Evolutionary conservation across 2,329 filamentous ascomycete species (phyloP).

Genomic region (Paracoccidioides lutzii): DNA sequence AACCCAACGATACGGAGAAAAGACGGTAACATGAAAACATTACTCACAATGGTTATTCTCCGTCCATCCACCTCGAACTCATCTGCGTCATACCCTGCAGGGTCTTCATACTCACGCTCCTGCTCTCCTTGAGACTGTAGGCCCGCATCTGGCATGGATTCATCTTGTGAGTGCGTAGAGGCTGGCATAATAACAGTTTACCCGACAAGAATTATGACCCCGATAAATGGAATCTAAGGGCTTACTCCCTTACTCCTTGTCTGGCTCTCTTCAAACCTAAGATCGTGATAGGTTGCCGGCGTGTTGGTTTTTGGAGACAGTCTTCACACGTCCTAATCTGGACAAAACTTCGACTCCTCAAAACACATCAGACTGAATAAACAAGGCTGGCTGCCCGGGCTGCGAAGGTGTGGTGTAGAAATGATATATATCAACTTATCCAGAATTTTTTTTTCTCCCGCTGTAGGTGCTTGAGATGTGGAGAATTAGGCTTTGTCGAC

Average conservation of each 20-base stretch:
- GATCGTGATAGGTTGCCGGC: no score
- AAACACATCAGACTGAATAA: neutral
- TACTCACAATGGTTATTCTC: conserved; percentile 48
- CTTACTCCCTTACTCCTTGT: neutral
- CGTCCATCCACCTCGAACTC: conserved; percentile 30
- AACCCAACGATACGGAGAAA: neutral
- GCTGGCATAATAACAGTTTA: conserved; percentile 21
- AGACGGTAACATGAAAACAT: neutral
- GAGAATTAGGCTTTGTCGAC: neutral
- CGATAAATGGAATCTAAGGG: neutral
- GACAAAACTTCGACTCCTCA: neutral
- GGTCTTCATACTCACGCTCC: conserved; percentile 27
- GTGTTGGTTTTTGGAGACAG: no score
- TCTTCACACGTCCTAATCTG: no score
- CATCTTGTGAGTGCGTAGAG: conserved; percentile 29
- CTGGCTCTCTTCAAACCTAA: no score
- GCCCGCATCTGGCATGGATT: conserved; percentile 30
- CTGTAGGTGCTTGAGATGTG: neutral
- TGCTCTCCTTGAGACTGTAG: conserved; percentile 6
- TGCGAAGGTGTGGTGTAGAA: neutral
- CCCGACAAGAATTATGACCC: neutral
- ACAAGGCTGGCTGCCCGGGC: neutral
- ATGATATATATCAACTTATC: neutral
- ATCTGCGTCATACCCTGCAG: conserved; percentile 38
- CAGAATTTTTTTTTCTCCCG: neutral